phyloP scores from a whole-genome alignment of 345 rosid species.

The Dipteronia dyeriana region DNA sequence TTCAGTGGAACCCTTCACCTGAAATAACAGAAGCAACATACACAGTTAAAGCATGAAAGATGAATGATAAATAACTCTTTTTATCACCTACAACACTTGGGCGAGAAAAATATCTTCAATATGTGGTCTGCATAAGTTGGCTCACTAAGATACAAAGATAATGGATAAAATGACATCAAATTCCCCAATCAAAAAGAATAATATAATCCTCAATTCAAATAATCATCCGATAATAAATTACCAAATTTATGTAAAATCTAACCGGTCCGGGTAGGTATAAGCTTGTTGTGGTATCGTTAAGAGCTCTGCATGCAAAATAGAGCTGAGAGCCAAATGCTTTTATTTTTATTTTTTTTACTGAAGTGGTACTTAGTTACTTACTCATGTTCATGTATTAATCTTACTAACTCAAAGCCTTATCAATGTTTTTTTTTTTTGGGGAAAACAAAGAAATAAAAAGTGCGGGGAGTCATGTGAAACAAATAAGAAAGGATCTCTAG shows the following conservation, averaged over 20 bases:
- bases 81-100: not conserved
- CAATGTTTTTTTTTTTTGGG: not conserved
- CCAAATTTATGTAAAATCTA: not conserved
- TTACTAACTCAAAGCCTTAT: not conserved
- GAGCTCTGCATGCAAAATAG: not conserved
- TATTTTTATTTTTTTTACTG: not conserved
- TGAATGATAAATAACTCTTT: not conserved
- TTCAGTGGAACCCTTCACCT: not conserved
- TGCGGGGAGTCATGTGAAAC: not conserved
- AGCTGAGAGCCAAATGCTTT: not conserved
- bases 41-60: not conserved
- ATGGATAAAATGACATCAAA: not conserved
- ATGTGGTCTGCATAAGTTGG: not conserved
- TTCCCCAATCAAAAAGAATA: not conserved
- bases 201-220: not conserved
- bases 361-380: not conserved
- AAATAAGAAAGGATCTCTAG: conserved; percentile 4
- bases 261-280: not conserved
- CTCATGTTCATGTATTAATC: not conserved
- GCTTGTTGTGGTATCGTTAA: not conserved
- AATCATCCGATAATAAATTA: not conserved
- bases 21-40: not conserved
- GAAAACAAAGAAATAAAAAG: not conserved
- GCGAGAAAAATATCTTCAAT: not conserved
- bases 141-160: not conserved